Conservation (phyloP, 148 eudicot genomes). For the Heliosperma pusillum region DNA sequence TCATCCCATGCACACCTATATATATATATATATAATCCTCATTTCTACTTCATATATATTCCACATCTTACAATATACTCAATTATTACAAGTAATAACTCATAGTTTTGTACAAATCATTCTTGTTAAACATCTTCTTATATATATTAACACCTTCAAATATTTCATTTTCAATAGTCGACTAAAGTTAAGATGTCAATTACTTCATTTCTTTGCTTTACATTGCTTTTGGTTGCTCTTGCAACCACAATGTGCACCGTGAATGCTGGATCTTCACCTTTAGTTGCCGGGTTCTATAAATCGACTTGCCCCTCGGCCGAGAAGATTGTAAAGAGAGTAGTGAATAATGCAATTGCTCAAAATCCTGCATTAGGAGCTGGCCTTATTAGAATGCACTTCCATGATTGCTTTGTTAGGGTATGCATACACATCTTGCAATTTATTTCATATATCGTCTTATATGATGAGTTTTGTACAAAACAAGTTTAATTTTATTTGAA, state of each 20-base stretch:
- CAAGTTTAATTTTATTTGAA: too few species aligned
- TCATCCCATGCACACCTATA: slow-evolving; percentile 7
- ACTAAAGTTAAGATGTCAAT: background rate
- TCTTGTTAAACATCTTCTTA: too few species aligned
- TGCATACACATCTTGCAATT: background rate
- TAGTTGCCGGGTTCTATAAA: slow-evolving; percentile 29
- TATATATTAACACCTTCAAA: too few species aligned
- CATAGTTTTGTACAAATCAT: too few species aligned
- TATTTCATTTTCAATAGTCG: background rate
- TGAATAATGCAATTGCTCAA: slow-evolving; percentile 19
- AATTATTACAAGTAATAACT: too few species aligned
- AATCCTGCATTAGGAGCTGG: slow-evolving; percentile 45
- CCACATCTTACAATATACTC: too few species aligned
- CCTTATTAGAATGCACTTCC: slow-evolving; percentile 42
- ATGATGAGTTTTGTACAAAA: too few species aligned
- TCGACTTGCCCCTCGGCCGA: slow-evolving; percentile 37
- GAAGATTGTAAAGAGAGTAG: slow-evolving; percentile 29
- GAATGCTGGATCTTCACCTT: slow-evolving; percentile 5
- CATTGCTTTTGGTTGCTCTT: background rate
- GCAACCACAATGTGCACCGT: background rate
- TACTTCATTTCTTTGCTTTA: background rate
- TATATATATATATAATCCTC: background rate
- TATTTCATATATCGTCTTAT: too few species aligned
- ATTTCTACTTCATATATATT: background rate
- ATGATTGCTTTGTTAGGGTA: slow-evolving; percentile 53